Percentiles rank a stretch among this genome's conserved stretches.
phyloP scores from a whole-genome alignment of 176 grass and related monocot genomes.

The Leersia perrieri region DNA sequence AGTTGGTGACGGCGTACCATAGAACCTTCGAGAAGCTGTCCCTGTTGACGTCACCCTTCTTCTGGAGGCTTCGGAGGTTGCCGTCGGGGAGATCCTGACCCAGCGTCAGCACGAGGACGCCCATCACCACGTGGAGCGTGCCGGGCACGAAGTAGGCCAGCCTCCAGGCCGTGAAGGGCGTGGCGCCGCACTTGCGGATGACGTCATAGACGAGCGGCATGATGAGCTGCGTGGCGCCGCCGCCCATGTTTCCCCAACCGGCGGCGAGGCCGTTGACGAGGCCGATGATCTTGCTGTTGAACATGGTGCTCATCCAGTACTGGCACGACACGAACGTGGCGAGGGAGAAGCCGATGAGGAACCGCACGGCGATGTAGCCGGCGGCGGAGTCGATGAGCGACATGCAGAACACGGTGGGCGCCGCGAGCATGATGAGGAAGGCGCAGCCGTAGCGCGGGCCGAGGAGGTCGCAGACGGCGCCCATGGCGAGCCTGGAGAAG shows the following conservation, averaged over 20 bases:
- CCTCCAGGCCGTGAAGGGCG: slow-evolving; percentile 62
- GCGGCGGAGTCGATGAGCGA: slow-evolving; percentile 40
- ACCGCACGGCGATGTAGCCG: slow-evolving; percentile 57
- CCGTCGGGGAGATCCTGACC: slow-evolving; percentile 89
- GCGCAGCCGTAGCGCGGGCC: slow-evolving; percentile 80
- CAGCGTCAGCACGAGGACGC: slow-evolving; percentile 59
- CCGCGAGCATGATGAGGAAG: slow-evolving; percentile 76
- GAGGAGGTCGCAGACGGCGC: slow-evolving; percentile 67
- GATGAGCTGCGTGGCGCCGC: slow-evolving; percentile 86
- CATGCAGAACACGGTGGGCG: slow-evolving; percentile 84
- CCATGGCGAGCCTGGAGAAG: slow-evolving; percentile 86
- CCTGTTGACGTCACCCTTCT: slow-evolving; percentile 53
- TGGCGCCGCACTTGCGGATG: slow-evolving; percentile 53
- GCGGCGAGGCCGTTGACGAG: slow-evolving; percentile 57
- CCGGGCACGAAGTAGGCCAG: slow-evolving; percentile 81
- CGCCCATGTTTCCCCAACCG: slow-evolving; percentile 88
- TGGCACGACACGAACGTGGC: slow-evolving; percentile 87
- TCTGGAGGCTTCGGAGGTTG: slow-evolving; percentile 60
- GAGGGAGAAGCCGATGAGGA: slow-evolving; percentile 79
- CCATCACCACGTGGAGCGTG: slow-evolving; percentile 58
- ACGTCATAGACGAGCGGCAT: slow-evolving; percentile 83
- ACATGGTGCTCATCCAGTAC: slow-evolving; percentile 98
- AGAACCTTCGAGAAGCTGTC: slow-evolving; percentile 83
- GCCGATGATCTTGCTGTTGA: slow-evolving; percentile 83
- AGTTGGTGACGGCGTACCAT: slow-evolving; percentile 63